Evolutionary conservation across 768 basidiomycete genomes (phyloP), one percentile per base, ranked within the genome.

Genomic region (Kwoniella pini): DNA sequence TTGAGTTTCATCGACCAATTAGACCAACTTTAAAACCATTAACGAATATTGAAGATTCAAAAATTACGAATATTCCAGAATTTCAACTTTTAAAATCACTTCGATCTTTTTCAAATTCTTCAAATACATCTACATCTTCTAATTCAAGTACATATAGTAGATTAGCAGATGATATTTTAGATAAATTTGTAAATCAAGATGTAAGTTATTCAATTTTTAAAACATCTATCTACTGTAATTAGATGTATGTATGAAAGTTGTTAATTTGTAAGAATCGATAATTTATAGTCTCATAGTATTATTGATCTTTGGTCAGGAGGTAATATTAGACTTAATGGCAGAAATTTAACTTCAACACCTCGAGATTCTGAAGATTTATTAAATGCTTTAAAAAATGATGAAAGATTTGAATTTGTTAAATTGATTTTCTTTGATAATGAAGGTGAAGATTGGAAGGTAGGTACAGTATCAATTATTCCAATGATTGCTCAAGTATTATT

Each of bases 231-330:
- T n/a, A n/a, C n/a, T n/a, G n/a, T n/a, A n/a, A n/a, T n/a, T n/a
- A n/a, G n/a, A n/a, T n/a, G n/a, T n/a, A n/a, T n/a, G n/a, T n/a
- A n/a, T n/a, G n/a, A n/a, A n/a, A n/a, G 22, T 26, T 30, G n/a
- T 49, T 19, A 15, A 21, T n/a, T n/a, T n/a, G n/a, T n/a, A n/a
- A n/a, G n/a, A n/a, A n/a, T n/a, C n/a, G n/a, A n/a, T n/a, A n/a
- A n/a, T n/a, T 12, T n/a, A 5, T 31, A 71, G 70, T 24, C 70
- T 17, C 21, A 67, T 46, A 27, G 67, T 13, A 62, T 57, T 17
- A 59, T 74, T 45, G 68, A 72, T 46, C 65, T 75, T 27, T 75
- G 74, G 74, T 72, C 74, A 13, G 74, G 64, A 10, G 74, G 74
- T 5, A 75, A 75, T 42, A 57, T 75, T 50, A 67, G 74, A 9